These are phyloP conservation scores for Fraxinus cuspidata DNA, from an alignment of 257 asterid genomes.

Conservation along the genomic window DNA sequence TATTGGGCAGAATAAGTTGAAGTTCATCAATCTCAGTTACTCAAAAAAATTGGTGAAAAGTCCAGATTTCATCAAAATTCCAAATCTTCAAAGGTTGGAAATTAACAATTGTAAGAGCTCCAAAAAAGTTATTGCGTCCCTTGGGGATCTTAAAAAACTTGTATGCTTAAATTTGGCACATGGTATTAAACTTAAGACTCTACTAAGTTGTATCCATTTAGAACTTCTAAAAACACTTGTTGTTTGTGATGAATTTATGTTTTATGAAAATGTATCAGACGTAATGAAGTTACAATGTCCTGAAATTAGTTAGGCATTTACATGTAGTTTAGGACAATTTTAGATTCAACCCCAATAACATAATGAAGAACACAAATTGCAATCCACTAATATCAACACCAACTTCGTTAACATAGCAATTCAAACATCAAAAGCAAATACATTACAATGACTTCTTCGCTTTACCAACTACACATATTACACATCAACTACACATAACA, in stretches of 20 bases:
- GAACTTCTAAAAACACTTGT: conserved; percentile 4
- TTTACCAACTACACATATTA: too few relatives aligned
- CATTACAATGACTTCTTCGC: too few relatives aligned
- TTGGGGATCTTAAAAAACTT: conserved; percentile 5
- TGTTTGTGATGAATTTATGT: conserved; percentile 1
- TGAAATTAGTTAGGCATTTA: too few relatives aligned
- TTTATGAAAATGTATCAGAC: too few relatives aligned
- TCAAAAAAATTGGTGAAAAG: conserved; percentile 13
- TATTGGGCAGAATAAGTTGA: conserved; percentile 13
- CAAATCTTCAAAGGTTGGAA: conserved; percentile 18
- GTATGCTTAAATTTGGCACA: conserved; percentile 9
- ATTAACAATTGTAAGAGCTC: conserved; percentile 18
- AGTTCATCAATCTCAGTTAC: conserved; percentile 29
- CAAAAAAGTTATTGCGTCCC: conserved; percentile 9
- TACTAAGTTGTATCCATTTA: conserved; percentile 13
- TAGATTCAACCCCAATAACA: too few relatives aligned
- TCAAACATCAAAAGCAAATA: too few relatives aligned
- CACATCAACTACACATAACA: too few relatives aligned
- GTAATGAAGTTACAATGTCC: too few relatives aligned
- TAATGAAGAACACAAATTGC: too few relatives aligned
- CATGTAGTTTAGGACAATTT: too few relatives aligned
- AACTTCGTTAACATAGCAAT: too few relatives aligned
- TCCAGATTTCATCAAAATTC: conserved; percentile 24
- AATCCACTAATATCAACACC: too few relatives aligned
- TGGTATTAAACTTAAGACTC: conserved; percentile 16